Percentiles rank a stretch among this genome's conserved stretches.
phyloP scores from a whole-genome alignment of 1,284 basidiomycete species.

The Tranzscheliella williamsii region DNA sequence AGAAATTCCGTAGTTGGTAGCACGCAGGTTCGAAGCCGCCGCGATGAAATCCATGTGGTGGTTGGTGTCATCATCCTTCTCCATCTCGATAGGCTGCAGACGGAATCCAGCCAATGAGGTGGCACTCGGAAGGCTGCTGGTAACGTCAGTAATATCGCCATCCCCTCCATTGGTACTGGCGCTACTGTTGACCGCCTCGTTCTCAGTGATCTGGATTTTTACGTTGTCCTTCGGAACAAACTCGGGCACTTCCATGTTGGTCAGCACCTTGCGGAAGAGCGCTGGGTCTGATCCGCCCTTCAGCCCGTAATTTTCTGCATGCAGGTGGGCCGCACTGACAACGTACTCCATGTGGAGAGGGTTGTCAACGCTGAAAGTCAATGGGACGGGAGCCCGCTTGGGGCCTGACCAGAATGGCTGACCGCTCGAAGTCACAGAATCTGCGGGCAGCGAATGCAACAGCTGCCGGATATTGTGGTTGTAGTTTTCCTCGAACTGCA shows the following conservation, averaged over 20 bases:
- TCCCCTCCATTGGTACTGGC: conserved; percentile 19
- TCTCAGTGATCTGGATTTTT: conserved; percentile 93
- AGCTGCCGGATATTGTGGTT: conserved; percentile 92
- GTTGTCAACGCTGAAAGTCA: conserved; percentile 76
- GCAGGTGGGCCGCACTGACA: conserved; percentile 90
- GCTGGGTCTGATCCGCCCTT: conserved; percentile 82
- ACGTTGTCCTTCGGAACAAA: conserved; percentile 90
- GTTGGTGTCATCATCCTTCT: conserved; percentile 98
- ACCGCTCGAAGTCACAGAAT: conserved; percentile 82
- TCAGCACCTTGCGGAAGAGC: conserved; percentile 81
- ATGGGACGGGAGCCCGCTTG: conserved; percentile 93
- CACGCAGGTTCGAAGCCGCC: conserved; percentile 93
- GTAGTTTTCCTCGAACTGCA: conserved; percentile 94
- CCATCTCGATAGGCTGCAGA: conserved; percentile 91
- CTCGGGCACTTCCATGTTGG: conserved; percentile 84
- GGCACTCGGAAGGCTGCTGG: conserved; percentile 52
- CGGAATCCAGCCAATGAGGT: conserved; percentile 87
- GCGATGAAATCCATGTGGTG: conserved; percentile 99
- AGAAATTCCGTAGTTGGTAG: conserved; percentile 90
- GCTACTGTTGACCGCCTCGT: conserved; percentile 76
- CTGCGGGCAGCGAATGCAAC: conserved; percentile 90
- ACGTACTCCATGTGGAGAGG: conserved; percentile 85
- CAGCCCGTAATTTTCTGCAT: conserved; percentile 97
- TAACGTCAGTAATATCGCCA: conserved; percentile 50
- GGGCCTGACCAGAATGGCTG: conserved; percentile 80